Conservation (phyloP, 345 rosid species). For the Psidium friedrichsthalianum region DNA sequence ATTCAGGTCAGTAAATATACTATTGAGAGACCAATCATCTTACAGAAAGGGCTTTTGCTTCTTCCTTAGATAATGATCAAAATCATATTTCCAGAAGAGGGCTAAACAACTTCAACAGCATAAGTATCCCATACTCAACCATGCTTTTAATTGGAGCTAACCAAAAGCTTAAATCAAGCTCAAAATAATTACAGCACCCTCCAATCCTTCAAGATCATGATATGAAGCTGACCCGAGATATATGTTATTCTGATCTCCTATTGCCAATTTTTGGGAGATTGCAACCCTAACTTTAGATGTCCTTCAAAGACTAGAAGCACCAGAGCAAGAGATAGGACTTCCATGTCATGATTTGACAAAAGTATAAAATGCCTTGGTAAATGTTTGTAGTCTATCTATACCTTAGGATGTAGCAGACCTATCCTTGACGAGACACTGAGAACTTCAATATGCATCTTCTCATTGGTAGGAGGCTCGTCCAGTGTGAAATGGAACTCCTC, state of each 20-base stretch:
- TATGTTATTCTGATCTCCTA: not conserved
- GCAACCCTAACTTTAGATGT: not conserved
- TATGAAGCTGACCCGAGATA: not conserved
- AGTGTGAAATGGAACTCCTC: slow-evolving; percentile 67
- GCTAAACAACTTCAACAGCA: not conserved
- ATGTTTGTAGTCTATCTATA: slow-evolving; percentile 4
- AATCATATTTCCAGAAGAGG: not conserved
- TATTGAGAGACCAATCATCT: not conserved
- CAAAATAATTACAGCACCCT: not conserved
- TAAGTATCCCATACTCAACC: not conserved
- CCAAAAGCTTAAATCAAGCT: not conserved
- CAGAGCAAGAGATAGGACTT: not conserved
- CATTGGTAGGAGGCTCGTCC: slow-evolving; percentile 69
- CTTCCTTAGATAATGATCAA: not conserved
- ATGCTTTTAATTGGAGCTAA: not conserved
- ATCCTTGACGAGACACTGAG: slow-evolving; percentile 71
- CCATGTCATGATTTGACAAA: not conserved
- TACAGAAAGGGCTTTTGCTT: not conserved
- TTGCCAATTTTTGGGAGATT: not conserved
- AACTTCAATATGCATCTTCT: slow-evolving; percentile 77
- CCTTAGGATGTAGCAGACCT: slow-evolving; percentile 86
- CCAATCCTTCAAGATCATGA: not conserved
- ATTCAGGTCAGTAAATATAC: not conserved
- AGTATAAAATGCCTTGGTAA: not conserved
- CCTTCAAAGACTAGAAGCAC: not conserved